A percentile compares a stretch with the other conserved stretches of the same genome.
phyloP scores from a whole-genome alignment of 2,329 filamentous ascomycete species.

The Ampelomyces quisqualis region DNA sequence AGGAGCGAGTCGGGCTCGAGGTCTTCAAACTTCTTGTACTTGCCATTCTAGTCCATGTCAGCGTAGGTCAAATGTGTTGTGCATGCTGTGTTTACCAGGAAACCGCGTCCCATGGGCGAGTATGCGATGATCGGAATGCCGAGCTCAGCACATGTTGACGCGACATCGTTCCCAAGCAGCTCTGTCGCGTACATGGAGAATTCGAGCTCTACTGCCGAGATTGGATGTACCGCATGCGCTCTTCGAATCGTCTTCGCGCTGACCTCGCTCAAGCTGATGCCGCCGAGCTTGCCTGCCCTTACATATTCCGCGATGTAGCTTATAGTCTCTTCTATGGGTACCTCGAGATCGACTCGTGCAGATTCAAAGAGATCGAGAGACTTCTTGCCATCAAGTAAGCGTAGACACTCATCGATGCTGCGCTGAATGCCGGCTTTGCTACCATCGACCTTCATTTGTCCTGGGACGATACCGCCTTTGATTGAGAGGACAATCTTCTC shows the following conservation, averaged over 20 bases:
- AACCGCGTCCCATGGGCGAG: conserved; percentile 66
- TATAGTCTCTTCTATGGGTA: conserved; percentile 50
- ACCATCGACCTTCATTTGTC: conserved; percentile 43
- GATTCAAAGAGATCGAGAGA: conserved; percentile 52
- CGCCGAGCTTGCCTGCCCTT: conserved; percentile 48
- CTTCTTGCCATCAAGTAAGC: conserved; percentile 50
- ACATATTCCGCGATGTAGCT: conserved; percentile 44
- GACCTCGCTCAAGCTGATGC: conserved; percentile 51
- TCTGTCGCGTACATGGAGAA: conserved; percentile 59
- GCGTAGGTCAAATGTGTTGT: conserved; percentile 1
- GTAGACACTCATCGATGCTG: conserved; percentile 51
- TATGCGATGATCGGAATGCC: conserved; percentile 69
- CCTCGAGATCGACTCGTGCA: conserved; percentile 48
- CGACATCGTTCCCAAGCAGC: conserved; percentile 60
- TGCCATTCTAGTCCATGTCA: conserved; percentile 40
- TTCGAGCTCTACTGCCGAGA: conserved; percentile 62
- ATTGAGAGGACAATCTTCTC: conserved; percentile 54
- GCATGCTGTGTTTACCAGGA: conserved; percentile 43
- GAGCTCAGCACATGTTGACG: conserved; percentile 59
- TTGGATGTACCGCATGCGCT: conserved; percentile 56
- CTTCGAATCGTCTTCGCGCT: conserved; percentile 50
- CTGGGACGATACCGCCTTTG: conserved; percentile 49
- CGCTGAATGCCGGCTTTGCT: conserved; percentile 45
- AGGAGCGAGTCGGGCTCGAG: conserved; percentile 59
- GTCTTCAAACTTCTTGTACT: conserved; percentile 55